These are phyloP conservation scores for Mentha longifolia DNA, from an alignment of 257 asterid genomes.

Conservation along the genomic window DNA sequence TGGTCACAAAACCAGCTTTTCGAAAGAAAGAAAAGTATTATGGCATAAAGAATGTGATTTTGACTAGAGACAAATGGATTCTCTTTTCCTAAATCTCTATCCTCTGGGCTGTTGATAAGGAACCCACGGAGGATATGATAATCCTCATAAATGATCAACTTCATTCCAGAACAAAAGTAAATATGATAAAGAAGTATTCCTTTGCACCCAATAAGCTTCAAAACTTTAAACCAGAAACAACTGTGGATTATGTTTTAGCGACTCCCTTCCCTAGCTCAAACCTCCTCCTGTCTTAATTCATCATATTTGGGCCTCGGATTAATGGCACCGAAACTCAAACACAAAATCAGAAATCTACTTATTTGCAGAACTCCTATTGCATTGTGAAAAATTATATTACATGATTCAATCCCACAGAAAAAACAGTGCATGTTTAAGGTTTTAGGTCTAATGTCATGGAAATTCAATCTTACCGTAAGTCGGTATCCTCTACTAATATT, in stretches of 20 bases:
- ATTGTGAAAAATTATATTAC: not conserved
- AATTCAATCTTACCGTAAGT: not conserved
- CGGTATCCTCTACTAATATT: too few species aligned
- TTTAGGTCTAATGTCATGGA: not conserved
- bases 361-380: too few species aligned
- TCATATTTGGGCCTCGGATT: too few species aligned
- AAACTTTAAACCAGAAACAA: slow-evolving; percentile 7
- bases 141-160: slow-evolving; percentile 30
- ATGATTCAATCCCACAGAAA: not conserved
- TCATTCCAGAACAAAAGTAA: slow-evolving; percentile 36
- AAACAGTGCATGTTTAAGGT: not conserved
- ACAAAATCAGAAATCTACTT: not conserved
- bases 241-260: not conserved
- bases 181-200: slow-evolving; percentile 31
- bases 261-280: slow-evolving; percentile 1
- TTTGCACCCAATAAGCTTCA: slow-evolving; percentile 28
- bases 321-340: too few species aligned
- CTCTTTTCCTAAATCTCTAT: slow-evolving; percentile 37
- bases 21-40: slow-evolving; percentile 32
- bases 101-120: slow-evolving; percentile 44
- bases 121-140: slow-evolving; percentile 43
- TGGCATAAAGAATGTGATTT: slow-evolving; percentile 39
- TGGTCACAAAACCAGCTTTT: slow-evolving; percentile 37
- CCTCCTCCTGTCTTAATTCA: not conserved
- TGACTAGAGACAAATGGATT: slow-evolving; percentile 28